Evolutionary conservation across 108 stramenopile genomes (phyloP).

Genomic region (Phaeodactylum tricornutum): DNA sequence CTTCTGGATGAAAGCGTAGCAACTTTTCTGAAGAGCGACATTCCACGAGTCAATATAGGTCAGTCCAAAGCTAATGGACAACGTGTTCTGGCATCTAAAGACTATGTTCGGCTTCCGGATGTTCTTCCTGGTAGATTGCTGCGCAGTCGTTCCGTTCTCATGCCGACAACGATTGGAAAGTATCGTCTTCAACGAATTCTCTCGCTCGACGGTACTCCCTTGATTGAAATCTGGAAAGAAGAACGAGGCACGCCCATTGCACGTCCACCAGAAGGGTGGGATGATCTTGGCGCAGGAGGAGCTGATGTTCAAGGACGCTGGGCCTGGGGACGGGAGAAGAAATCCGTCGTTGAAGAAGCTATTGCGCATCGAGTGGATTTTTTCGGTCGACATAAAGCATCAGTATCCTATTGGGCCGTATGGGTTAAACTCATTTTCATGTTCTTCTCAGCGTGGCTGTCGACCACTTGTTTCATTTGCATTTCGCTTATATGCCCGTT

Average conservation of each 20-base stretch:
- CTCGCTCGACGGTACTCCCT: background rate
- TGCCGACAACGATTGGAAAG: conserved; percentile 61
- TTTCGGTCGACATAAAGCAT: conserved; percentile 15
- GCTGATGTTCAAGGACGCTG: conserved; percentile 78
- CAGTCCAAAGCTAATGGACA: conserved; percentile 34
- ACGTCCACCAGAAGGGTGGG: conserved; percentile 86
- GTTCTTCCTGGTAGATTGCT: conserved; percentile 7
- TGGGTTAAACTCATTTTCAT: conserved; percentile 32
- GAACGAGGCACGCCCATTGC: conserved; percentile 46
- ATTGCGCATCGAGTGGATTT: conserved; percentile 57
- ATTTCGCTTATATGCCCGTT: conserved; percentile 36
- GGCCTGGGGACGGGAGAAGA: conserved; percentile 69
- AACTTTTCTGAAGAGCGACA: background rate
- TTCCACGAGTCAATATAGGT: conserved; percentile 10
- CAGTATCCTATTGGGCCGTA: background rate
- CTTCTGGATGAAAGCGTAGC: background rate
- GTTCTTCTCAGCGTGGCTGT: conserved; percentile 56
- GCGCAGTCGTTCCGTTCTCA: conserved; percentile 11
- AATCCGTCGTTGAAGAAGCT: conserved; percentile 59
- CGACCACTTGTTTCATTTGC: conserved; percentile 30
- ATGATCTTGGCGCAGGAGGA: conserved; percentile 77
- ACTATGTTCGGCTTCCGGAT: conserved; percentile 20
- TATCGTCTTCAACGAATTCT: conserved; percentile 39
- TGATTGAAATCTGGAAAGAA: conserved; percentile 69
- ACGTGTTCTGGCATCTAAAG: conserved; percentile 17